Conservation (phyloP, 768 basidiomycete species). For the Lactarius psammicola region DNA sequence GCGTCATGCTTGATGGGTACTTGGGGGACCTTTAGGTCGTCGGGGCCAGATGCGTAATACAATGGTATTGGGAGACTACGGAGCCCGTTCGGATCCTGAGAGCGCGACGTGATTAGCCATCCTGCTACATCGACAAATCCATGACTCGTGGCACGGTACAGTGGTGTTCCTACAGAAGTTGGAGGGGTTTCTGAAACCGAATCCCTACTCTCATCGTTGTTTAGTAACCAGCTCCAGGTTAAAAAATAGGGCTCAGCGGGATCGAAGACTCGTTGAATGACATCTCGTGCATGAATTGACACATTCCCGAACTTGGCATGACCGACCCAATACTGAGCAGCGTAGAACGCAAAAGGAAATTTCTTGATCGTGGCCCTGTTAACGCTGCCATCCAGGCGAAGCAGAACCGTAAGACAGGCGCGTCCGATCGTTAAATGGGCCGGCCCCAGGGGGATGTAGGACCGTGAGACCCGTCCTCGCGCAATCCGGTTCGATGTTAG, state of each 20-base stretch:
- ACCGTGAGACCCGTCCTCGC: neutral
- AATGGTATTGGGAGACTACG: neutral
- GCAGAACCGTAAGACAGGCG: neutral
- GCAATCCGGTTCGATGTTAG: neutral
- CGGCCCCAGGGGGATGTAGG: neutral
- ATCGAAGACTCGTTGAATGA: neutral
- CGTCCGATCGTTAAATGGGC: neutral
- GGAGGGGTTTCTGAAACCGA: neutral
- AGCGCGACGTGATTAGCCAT: neutral
- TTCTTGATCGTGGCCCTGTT: neutral
- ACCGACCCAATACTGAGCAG: neutral
- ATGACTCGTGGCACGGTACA: neutral
- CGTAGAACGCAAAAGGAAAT: neutral
- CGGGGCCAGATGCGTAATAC: neutral
- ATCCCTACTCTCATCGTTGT: neutral
- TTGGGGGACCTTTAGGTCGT: neutral
- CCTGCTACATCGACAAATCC: neutral
- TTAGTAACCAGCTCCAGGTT: neutral
- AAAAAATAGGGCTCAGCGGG: neutral
- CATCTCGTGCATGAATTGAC: neutral
- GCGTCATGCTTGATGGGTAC: neutral
- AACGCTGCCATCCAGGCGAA: neutral
- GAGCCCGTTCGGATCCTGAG: neutral
- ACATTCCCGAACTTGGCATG: neutral
- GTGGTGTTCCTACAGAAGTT: neutral